Evolutionary conservation across 371 early-diverging fungal genomes (phyloP).

Genomic region (Mortierella sp.): DNA sequence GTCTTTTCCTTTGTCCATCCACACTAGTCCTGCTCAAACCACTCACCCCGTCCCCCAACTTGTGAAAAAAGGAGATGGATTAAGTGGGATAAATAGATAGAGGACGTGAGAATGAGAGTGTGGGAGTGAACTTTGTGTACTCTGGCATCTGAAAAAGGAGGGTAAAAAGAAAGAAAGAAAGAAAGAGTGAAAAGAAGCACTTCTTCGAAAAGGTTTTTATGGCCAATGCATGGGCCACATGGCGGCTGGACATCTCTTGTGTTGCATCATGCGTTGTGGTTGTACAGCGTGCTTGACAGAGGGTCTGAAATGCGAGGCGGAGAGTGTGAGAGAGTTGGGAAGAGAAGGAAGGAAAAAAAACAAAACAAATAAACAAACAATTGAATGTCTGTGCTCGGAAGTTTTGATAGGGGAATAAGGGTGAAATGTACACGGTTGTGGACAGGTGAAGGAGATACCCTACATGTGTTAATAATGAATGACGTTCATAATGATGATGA

Average conservation of each 20-base stretch:
- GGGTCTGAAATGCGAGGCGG: too few relatives aligned
- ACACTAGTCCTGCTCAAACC: not conserved
- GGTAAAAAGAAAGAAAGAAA: not conserved
- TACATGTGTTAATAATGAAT: too few relatives aligned
- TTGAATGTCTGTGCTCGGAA: conserved; percentile 3
- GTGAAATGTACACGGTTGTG: not conserved
- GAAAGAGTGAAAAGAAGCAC: too few relatives aligned
- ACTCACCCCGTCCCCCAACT: not conserved
- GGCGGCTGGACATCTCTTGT: not conserved
- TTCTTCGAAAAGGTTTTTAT: not conserved
- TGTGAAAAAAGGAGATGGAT: not conserved
- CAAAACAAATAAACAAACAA: not conserved
- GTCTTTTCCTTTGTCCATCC: not conserved
- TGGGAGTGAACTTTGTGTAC: not conserved
- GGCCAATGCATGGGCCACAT: conserved; percentile 13
- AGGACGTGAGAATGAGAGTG: not conserved
- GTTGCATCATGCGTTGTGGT: not conserved
- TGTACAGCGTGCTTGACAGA: not conserved
- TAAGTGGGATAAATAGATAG: too few relatives aligned
- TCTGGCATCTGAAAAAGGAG: not conserved
- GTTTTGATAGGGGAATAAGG: not conserved
- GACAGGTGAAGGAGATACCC: not conserved
- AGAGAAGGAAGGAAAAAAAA: not conserved
- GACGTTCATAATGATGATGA: not conserved
- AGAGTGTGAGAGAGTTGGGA: not conserved